phyloP scores from a whole-genome alignment of 2,329 filamentous ascomycete genomes.

The Aschersonia sp. region DNA sequence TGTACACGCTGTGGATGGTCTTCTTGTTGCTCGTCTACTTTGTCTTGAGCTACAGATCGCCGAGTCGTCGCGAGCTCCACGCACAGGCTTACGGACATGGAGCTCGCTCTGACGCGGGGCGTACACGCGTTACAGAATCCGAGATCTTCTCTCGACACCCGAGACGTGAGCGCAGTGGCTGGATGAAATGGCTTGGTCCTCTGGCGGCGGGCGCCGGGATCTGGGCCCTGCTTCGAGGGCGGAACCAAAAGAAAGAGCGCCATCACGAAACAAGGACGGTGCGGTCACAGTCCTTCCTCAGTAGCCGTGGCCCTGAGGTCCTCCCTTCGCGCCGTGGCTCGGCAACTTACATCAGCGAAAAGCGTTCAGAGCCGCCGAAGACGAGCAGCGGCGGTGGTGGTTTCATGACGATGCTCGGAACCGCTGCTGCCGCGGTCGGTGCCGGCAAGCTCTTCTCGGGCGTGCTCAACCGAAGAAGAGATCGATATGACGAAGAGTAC shows the following conservation, averaged over 20 bases:
- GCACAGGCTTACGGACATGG: constrained; percentile 20
- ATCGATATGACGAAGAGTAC: constrained; percentile 42
- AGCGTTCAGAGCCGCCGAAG: constrained; percentile 37
- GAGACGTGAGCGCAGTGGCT: constrained; percentile 12
- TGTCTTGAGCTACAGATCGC: constrained; percentile 56
- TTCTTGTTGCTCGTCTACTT: constrained; percentile 66
- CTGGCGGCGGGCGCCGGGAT: constrained; percentile 37
- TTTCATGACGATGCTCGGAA: constrained; percentile 45
- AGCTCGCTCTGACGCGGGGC: constrained; percentile 36
- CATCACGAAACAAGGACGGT: constrained; percentile 27
- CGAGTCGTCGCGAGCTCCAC: constrained; percentile 34
- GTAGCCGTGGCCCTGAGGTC: constrained; percentile 30
- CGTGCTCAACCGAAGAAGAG: constrained; percentile 38
- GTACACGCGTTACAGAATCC: constrained; percentile 23
- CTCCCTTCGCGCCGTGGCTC: constrained; percentile 37
- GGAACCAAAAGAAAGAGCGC: constrained; percentile 24
- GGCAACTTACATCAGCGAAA: constrained; percentile 50
- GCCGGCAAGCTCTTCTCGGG: constrained; percentile 47
- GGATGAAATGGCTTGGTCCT: constrained; percentile 34
- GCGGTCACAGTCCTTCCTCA: constrained; percentile 19
- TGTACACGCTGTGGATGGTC: constrained; percentile 69
- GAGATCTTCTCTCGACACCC: constrained; percentile 23
- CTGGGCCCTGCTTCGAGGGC: constrained; percentile 29
- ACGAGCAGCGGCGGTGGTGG: constrained; percentile 28
- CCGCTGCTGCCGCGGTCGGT: constrained; percentile 46